Percentiles rank a stretch among this genome's conserved stretches.
Evolutionary conservation across 441 rosid species (phyloP).

Genomic region (Erysimum pusillum): DNA sequence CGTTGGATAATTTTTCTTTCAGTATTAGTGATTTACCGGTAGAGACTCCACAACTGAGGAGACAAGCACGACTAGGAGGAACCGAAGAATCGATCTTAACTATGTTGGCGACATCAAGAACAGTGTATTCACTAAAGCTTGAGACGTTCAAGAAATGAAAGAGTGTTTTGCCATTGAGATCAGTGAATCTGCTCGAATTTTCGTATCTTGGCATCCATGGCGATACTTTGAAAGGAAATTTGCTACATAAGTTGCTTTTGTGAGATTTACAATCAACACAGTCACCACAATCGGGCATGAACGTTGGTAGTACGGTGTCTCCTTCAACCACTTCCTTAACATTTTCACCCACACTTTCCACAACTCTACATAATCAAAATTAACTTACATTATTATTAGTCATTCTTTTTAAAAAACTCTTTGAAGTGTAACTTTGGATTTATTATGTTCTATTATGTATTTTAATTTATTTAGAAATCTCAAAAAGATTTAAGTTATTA

Average conservation of each 20-base stretch:
- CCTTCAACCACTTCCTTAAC: constrained; percentile 69
- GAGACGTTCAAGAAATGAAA: constrained; percentile 79
- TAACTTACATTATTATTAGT: no score
- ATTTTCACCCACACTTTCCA: constrained; percentile 85
- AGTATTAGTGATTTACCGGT: constrained; percentile 59
- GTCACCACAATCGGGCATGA: constrained; percentile 79
- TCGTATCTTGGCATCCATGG: constrained; percentile 89
- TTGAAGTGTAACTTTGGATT: no score
- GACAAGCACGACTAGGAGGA: constrained; percentile 82
- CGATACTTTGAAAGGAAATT: constrained; percentile 66
- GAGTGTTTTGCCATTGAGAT: constrained; percentile 67
- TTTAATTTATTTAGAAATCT: no score
- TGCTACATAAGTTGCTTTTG: constrained; percentile 81
- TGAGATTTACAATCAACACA: constrained; percentile 74
- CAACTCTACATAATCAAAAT: constrained; percentile 62
- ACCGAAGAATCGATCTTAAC: constrained; percentile 69
- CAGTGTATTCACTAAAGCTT: constrained; percentile 83
- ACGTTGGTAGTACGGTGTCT: constrained; percentile 74
- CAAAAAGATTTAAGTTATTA: no score
- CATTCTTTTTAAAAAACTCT: no score
- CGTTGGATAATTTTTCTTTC: background rate
- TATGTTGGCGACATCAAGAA: constrained; percentile 69
- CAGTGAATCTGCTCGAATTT: constrained; percentile 74
- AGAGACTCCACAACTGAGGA: constrained; percentile 85
- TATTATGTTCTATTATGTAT: no score